phyloP scores from a whole-genome alignment of 2,329 filamentous ascomycete species.

The Diaporthe velutina region DNA sequence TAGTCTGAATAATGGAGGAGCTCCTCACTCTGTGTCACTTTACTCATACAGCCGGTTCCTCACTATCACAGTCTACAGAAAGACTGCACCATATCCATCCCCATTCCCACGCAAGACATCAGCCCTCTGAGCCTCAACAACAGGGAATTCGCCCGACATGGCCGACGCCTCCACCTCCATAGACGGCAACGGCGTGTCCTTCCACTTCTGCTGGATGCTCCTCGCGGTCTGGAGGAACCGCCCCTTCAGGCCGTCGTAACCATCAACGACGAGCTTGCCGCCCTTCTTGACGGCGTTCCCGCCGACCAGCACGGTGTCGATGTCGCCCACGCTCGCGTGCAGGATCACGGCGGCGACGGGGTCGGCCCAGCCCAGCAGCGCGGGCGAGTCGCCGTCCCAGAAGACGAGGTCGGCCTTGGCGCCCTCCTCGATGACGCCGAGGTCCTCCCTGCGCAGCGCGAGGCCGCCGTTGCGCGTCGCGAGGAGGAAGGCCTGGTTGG shows the following conservation, averaged over 20 bases:
- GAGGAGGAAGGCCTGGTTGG: constrained; percentile 67
- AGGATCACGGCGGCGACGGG: constrained; percentile 69
- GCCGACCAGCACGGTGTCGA: constrained; percentile 63
- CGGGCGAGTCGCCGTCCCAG: constrained; percentile 62
- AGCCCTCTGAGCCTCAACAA: neutral
- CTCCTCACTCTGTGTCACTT: neutral
- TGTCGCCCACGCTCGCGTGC: constrained; percentile 65
- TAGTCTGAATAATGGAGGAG: neutral
- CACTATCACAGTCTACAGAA: neutral
- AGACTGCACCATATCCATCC: neutral
- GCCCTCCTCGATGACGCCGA: constrained; percentile 62
- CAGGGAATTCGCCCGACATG: neutral
- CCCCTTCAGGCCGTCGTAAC: constrained; percentile 45
- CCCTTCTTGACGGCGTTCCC: constrained; percentile 63
- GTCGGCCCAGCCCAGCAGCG: constrained; percentile 66
- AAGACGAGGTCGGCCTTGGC: constrained; percentile 68
- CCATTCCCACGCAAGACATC: neutral
- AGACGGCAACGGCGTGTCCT: constrained; percentile 44
- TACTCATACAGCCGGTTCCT: accelerated
- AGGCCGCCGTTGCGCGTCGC: constrained; percentile 66
- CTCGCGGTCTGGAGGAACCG: constrained; percentile 51
- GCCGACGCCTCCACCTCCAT: neutral
- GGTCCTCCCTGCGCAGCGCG: constrained; percentile 62
- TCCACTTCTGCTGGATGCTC: constrained; percentile 47
- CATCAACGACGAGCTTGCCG: constrained; percentile 49